phyloP scores from a whole-genome alignment of 495 filamentous ascomycete genomes.

The Chaetomidium leptoderma region DNA sequence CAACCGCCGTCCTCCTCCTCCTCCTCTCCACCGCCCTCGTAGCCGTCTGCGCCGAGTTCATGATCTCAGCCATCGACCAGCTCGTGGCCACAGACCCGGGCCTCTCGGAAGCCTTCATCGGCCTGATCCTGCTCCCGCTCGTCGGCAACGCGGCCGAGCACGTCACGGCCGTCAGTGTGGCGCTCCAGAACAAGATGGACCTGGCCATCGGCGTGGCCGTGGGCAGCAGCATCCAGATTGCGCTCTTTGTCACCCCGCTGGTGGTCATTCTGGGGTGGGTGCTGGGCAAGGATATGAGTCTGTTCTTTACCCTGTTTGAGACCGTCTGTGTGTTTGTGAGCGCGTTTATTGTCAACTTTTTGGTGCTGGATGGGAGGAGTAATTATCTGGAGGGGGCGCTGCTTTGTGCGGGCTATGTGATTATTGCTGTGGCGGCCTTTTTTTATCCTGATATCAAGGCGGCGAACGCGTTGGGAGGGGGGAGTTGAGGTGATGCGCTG shows the following conservation, averaged over 20 bases:
- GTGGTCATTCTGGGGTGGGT: conserved; percentile 79
- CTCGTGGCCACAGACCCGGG: conserved; percentile 59
- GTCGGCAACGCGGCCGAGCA: conserved; percentile 92
- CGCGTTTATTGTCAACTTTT: conserved; percentile 84
- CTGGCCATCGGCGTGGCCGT: conserved; percentile 79
- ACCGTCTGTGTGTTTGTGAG: conserved; percentile 82
- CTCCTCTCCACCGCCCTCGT: conserved; percentile 72
- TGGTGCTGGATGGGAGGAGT: conserved; percentile 79
- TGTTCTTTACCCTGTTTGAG: conserved; percentile 92
- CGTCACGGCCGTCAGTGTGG: conserved; percentile 82
- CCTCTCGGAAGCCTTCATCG: conserved; percentile 71
- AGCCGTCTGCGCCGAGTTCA: conserved; percentile 77
- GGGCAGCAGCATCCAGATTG: conserved; percentile 83
- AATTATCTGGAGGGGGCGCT: conserved; percentile 87
- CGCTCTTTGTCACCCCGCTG: conserved; percentile 71
- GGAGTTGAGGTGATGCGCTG: conserved; percentile 10
- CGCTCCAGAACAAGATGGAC: conserved; percentile 89
- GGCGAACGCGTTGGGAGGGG: conserved; percentile 40
- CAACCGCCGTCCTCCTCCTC: conserved; percentile 64
- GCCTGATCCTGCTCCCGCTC: conserved; percentile 80
- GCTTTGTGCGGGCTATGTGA: conserved; percentile 77
- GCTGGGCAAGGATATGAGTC: conserved; percentile 68
- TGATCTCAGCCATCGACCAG: conserved; percentile 68
- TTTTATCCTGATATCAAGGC: conserved; percentile 56
- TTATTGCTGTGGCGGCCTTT: conserved; percentile 64